Base-by-base conservation (phyloP, 495 filamentous ascomycete species). In the Aspergillus affinis region DNA sequence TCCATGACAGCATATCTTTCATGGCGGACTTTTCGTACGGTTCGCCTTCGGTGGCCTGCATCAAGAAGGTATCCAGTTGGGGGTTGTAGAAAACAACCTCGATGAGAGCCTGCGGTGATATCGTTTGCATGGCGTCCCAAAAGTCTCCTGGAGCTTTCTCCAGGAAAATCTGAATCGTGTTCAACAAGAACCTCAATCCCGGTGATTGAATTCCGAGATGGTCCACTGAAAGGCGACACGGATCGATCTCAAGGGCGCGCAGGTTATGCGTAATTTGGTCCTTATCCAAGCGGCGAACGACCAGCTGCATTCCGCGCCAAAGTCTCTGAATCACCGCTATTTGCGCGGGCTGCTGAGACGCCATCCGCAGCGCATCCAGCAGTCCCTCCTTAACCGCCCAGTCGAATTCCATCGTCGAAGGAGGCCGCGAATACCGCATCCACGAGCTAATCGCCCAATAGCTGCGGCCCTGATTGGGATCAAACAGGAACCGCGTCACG, bases 51-150 rank as follows among this genome's bases (percentile, higher is more conserved):
- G 80, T 74, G n/a, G 83, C 82, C 52, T 75, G 67, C 60, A 79
- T 68, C 8, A 94, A 76, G 19, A 88, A 79, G 18, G 77, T 70
- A 47, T 83, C 79, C 61, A 91, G 88, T 36, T 86, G 84, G 18
- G 85, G 82, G 62, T 86, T 91, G 54, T 82, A 82, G 68, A 93
- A 88, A 50, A 94, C 84, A 54, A 88, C 84, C 61, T 95, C 90
- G 51, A 89, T 83, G 46, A 96, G 79, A 27, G 84, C 79, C 30
- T 86, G 84, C 7, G 90, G 87, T 2, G 88, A 88, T 49, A 92
- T 89, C 17, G 88, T 81, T 30, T 89, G 88, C 77, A 91, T 89
- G 1, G 91, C 89, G 61, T 88, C 87, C 92, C 92, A 96, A 65
- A 96, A 95, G 57, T 89, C 88, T 48, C 80, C 82, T 0, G 90